phyloP scores from a whole-genome alignment of 2,329 filamentous ascomycete genomes.

The Arthrobotrys megalospora region DNA sequence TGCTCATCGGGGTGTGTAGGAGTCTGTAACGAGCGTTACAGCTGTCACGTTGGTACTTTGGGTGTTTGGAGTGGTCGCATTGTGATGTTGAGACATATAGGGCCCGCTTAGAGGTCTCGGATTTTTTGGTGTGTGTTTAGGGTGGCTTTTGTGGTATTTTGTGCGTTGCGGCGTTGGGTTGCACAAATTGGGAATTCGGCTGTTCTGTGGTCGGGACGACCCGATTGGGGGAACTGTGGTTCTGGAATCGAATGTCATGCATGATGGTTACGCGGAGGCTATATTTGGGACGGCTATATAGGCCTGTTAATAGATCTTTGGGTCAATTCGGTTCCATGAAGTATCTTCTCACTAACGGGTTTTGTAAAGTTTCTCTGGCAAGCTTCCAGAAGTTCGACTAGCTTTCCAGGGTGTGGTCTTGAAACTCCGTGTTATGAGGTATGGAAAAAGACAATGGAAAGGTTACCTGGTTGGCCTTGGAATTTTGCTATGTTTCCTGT shows the following conservation, averaged over 20 bases:
- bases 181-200: slow-evolving; percentile 8
- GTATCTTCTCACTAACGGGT: neutral
- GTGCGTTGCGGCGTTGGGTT: slow-evolving; percentile 10
- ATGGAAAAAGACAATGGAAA: too few species aligned
- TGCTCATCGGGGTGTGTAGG: neutral
- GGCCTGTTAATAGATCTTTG: neutral
- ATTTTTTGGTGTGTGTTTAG: neutral
- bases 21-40: slow-evolving; percentile 16
- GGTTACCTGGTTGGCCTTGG: too few species aligned
- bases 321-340: neutral
- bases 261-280: neutral
- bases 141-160: slow-evolving; percentile 22
- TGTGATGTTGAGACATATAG: slow-evolving; percentile 17
- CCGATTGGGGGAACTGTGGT: neutral
- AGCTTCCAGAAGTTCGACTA: slow-evolving; percentile 1
- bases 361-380: slow-evolving; percentile 4
- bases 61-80: slow-evolving; percentile 20
- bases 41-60: slow-evolving; percentile 21
- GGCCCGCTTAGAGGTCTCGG: slow-evolving; percentile 6
- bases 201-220: slow-evolving; percentile 1
- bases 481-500: too few species aligned
- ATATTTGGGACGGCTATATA: neutral
- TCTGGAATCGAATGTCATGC: neutral
- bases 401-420: too few species aligned
- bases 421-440: too few species aligned